phyloP scores from a whole-genome alignment of 2,329 filamentous ascomycete genomes.

The Cytospora schulzeri region DNA sequence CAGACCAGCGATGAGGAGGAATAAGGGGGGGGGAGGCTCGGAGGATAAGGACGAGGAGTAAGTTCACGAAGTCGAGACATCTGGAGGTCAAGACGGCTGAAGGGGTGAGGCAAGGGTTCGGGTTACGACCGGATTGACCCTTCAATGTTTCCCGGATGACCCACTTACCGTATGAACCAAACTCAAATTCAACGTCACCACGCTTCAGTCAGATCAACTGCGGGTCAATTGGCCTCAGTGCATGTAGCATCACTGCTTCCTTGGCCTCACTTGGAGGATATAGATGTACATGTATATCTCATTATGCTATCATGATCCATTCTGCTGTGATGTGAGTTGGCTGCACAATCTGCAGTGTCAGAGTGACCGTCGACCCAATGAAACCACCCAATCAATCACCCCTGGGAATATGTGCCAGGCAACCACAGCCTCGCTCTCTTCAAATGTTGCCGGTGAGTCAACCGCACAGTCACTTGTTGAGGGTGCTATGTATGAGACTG shows the following conservation, averaged over 20 bases:
- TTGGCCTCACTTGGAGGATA: background rate
- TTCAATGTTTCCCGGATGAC: background rate
- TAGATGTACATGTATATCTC: too few relatives aligned
- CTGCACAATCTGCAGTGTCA: too few relatives aligned
- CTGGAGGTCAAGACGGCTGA: too few relatives aligned
- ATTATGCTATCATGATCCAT: too few relatives aligned
- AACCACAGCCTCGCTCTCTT: too few relatives aligned
- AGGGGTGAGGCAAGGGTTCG: background rate
- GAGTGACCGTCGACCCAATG: too few relatives aligned
- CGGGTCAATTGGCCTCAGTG: background rate
- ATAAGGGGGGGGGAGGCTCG: background rate
- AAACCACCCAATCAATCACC: too few relatives aligned
- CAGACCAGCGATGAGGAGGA: background rate
- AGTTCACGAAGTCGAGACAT: too few relatives aligned
- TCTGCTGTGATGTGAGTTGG: too few relatives aligned
- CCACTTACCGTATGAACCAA: too few relatives aligned
- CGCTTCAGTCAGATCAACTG: background rate
- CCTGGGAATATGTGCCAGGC: too few relatives aligned
- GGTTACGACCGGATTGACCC: too few relatives aligned
- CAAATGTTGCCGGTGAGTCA: constrained; percentile 4
- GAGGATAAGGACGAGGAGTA: background rate
- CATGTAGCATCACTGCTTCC: background rate
- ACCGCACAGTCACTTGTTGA: background rate
- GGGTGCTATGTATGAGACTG: background rate
- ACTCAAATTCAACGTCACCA: background rate